Evolutionary conservation across 2,329 filamentous ascomycete species (phyloP), one percentile per base, ranked within the genome.

Genomic region (Podosphaera fusca): DNA sequence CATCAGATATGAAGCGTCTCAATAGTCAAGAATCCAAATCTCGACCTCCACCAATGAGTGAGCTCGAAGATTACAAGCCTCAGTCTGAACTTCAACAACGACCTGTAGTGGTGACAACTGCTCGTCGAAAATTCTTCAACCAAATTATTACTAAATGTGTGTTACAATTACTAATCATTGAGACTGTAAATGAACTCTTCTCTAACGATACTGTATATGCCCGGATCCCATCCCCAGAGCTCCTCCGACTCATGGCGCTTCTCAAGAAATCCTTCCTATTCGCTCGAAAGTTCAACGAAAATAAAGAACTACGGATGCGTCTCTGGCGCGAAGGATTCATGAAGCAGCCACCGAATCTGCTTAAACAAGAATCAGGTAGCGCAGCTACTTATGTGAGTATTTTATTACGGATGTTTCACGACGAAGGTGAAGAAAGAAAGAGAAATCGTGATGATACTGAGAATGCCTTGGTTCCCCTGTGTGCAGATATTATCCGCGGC

Each of bases 61-160:
- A 67, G 2, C 59, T 69, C 1, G 92, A 98, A 68, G 89, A 96
- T 67, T 96, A 94, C 71, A 85, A 83, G 61, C 86, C 87, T 4
- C 76, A 82, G 42, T 78, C 79, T 31, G 81, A 78, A 56, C 74
- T 88, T 12, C 88, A 94, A 68, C 87, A 92, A 68, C 87, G 94
- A 59, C 87, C 90, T 0, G 78, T 95, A 4, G 85, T 94, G 0
- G 90, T 99, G 4, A 96, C 92, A 1, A 87, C 88, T 2, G 88
- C 92, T 0, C 85, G 92, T 33, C 81, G 92, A 40, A 84, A 89
- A 56, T 95, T 95, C 74, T 98, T 98, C 76, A 98, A 98, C 72
- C 86, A 90, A 63, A 99, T 99, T 69, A 99, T 99, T 70, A 95
- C 90, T 12, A 90, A 94, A 63, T 99, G 92, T 68, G 94, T 98